These are phyloP conservation scores for Epichloe baconii DNA, from an alignment of 2,329 filamentous ascomycete genomes.

Conservation along the genomic window DNA sequence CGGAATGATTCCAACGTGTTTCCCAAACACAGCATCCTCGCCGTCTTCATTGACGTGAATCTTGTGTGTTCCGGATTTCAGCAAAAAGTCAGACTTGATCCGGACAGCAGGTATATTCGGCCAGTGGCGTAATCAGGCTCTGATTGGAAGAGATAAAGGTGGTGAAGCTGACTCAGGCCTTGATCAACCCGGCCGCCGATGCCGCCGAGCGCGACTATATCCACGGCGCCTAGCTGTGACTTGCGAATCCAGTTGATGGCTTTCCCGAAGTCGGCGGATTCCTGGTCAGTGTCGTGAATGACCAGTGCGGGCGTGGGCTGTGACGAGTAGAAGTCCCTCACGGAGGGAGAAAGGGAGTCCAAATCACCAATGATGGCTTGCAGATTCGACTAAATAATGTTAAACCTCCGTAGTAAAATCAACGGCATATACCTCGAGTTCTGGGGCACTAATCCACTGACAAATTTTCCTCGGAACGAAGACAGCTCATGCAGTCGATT, in stretches of 20 bases:
- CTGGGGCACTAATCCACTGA: conserved; percentile 14
- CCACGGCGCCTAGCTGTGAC: conserved; percentile 22
- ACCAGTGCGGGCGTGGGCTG: conserved; percentile 40
- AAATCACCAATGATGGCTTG: conserved; percentile 78
- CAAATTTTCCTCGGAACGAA: conserved; percentile 29
- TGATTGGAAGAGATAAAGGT: conserved; percentile 55
- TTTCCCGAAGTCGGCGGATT: conserved; percentile 87
- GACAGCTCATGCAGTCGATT: conserved; percentile 52
- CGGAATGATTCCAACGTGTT: conserved; percentile 78
- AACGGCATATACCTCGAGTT: not conserved
- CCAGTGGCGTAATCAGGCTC: conserved; percentile 36
- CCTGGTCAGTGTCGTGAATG: conserved; percentile 63
- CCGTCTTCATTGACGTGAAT: conserved; percentile 48
- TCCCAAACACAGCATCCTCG: conserved; percentile 47
- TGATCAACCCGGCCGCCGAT: conserved; percentile 88
- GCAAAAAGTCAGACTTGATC: conserved; percentile 65
- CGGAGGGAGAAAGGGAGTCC: conserved; percentile 60
- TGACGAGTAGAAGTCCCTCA: conserved; percentile 52
- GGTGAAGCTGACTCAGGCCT: conserved; percentile 76
- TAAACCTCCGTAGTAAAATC: not conserved
- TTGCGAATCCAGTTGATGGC: conserved; percentile 48
- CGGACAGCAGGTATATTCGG: conserved; percentile 66
- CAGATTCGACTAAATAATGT: conserved; percentile 37
- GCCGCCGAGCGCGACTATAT: conserved; percentile 74
- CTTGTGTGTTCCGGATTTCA: conserved; percentile 53